A percentile compares a stretch with the other conserved stretches of the same genome.
Evolutionary conservation across 208 protist genomes (phyloP).

Genomic region (Porcisia deanei): DNA sequence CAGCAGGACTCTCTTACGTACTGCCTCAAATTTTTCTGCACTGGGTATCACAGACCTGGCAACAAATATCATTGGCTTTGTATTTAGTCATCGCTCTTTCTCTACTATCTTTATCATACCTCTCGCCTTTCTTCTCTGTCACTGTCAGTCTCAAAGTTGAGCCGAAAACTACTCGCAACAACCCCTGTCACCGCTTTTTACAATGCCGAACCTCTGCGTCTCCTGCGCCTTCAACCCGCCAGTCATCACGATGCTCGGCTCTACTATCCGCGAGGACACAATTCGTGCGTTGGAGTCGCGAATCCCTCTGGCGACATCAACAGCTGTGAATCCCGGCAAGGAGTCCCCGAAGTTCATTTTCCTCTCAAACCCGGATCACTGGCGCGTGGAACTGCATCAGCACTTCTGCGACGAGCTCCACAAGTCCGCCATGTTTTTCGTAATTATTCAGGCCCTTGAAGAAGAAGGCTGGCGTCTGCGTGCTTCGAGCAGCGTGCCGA

Average conservation of each 20-base stretch:
- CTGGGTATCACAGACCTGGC: neutral
- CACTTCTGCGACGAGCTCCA: constrained; percentile 93
- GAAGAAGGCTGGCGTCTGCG: constrained; percentile 87
- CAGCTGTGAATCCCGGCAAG: constrained; percentile 63
- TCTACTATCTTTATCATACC: neutral
- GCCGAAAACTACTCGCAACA: neutral
- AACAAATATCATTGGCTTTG: neutral
- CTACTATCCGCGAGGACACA: constrained; percentile 87
- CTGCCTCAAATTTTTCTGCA: neutral
- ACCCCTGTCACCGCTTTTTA: neutral
- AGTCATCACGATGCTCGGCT: constrained; percentile 84
- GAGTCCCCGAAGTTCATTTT: constrained; percentile 81
- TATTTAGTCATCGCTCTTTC: neutral
- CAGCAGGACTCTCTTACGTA: no score
- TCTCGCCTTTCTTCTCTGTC: neutral
- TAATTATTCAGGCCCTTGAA: constrained; percentile 79
- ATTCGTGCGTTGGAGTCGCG: constrained; percentile 77
- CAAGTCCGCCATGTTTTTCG: constrained; percentile 76
- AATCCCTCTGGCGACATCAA: constrained; percentile 75
- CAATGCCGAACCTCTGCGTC: constrained; percentile 93
- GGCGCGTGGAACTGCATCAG: constrained; percentile 86
- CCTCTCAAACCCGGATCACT: constrained; percentile 81
- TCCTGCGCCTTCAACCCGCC: constrained; percentile 91
- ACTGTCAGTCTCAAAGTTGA: neutral
- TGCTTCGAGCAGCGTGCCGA: constrained; percentile 60